A percentile compares a stretch with the other conserved stretches of the same genome.
Conservation (phyloP, 768 basidiomycete species). For the Hericium rajendrae region DNA sequence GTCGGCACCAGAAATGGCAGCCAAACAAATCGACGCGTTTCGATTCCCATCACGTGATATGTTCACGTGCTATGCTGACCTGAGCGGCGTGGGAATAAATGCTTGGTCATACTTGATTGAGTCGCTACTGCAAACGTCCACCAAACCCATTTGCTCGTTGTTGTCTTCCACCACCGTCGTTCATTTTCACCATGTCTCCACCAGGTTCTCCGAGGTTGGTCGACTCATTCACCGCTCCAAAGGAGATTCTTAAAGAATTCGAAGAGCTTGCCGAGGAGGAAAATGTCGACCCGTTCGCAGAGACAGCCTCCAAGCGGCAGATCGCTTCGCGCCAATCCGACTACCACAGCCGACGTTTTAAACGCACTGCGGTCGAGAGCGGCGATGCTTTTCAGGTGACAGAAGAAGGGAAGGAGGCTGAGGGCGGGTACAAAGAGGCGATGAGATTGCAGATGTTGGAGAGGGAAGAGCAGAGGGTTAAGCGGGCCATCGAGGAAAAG, state of each 20-base stretch:
- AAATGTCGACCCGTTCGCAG: constrained; percentile 82
- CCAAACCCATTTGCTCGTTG: neutral
- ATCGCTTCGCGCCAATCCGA: constrained; percentile 90
- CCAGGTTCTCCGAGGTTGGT: constrained; percentile 47
- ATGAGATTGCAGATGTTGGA: constrained; percentile 89
- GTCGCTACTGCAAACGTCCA: neutral
- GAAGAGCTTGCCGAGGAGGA: constrained; percentile 91
- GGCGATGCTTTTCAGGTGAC: constrained; percentile 65
- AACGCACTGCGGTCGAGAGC: constrained; percentile 72
- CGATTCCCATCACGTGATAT: neutral
- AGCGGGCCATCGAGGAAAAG: constrained; percentile 81
- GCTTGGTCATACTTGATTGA: neutral
- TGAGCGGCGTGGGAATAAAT: neutral
- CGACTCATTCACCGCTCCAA: constrained; percentile 88
- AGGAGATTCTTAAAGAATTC: constrained; percentile 91
- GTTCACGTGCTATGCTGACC: too few relatives aligned
- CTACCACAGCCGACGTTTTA: constrained; percentile 89
- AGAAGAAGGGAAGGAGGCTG: constrained; percentile 59
- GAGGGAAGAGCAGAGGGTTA: constrained; percentile 84
- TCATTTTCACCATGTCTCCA: constrained; percentile 19
- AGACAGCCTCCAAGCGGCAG: constrained; percentile 88
- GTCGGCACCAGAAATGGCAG: neutral
- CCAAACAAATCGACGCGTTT: neutral
- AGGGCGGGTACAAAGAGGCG: constrained; percentile 92
- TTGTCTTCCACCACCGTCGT: neutral